A percentile compares a stretch with the other conserved stretches of the same genome.
Evolutionary conservation across 768 basidiomycete species (phyloP).

Genomic region (Leccinum boreale): DNA sequence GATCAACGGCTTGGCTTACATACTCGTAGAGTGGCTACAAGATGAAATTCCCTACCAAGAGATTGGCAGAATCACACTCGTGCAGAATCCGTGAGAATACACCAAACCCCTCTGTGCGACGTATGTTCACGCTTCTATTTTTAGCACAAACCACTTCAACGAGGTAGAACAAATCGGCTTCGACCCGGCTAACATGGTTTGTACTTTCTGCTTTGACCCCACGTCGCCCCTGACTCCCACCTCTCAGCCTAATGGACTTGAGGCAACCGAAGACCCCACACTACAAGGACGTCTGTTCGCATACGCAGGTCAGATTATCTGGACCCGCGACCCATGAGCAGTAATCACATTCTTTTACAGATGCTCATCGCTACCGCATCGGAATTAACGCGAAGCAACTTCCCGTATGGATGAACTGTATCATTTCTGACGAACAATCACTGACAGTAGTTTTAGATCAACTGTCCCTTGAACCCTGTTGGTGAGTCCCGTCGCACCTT

Average conservation of each 20-base stretch:
- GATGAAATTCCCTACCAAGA: slow-evolving; percentile 34
- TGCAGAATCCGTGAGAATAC: slow-evolving; percentile 34
- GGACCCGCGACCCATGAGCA: neutral
- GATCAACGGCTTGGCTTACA: neutral
- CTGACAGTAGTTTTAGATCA: slow-evolving; percentile 22
- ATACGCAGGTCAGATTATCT: slow-evolving; percentile 41
- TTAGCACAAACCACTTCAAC: slow-evolving; percentile 29
- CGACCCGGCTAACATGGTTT: slow-evolving; percentile 48
- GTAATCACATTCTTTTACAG: slow-evolving; percentile 9
- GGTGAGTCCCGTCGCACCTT: slow-evolving; percentile 20
- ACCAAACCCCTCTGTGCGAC: neutral
- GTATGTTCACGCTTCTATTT: neutral
- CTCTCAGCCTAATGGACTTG: slow-evolving; percentile 33
- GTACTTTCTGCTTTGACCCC: neutral
- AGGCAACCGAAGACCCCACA: slow-evolving; percentile 54
- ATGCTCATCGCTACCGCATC: slow-evolving; percentile 39
- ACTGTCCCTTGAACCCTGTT: slow-evolving; percentile 37
- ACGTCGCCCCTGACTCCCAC: neutral
- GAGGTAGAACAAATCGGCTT: slow-evolving; percentile 46
- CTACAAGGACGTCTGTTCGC: slow-evolving; percentile 57
- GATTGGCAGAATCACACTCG: slow-evolving; percentile 37
- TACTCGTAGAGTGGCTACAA: slow-evolving; percentile 32
- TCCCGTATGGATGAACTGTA: slow-evolving; percentile 20
- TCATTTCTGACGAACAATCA: neutral
- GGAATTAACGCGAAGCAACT: slow-evolving; percentile 39